Evolutionary conservation across 352 stramenopile species (phyloP), one percentile per base, ranked within the genome.

Genomic region (Pythium rishiriense): DNA sequence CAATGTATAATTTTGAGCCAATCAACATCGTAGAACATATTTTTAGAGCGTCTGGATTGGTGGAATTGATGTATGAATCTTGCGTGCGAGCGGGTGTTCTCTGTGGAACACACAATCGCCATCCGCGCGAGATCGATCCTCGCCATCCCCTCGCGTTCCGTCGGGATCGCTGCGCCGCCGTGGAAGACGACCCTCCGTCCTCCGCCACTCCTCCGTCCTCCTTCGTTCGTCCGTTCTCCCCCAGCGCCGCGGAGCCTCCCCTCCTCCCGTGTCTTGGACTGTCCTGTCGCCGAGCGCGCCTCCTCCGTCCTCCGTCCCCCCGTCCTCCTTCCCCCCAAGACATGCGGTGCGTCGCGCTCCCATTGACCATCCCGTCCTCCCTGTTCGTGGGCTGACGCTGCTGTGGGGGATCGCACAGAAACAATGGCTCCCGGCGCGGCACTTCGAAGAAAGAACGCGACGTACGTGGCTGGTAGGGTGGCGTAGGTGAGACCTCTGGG

Each of bases 381-480:
- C n/a, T n/a, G n/a, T n/a, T n/a, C n/a, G n/a, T n/a, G 8, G 42
- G 11, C 21, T 57, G 29, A 28, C 49, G 24, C 8, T 21, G 6
- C 15, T 51, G 19, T 22, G 29, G 9, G 22, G 39, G 21, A 9
- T 35, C 10, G 2, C 15, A 29, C 21, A 69, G 62, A 64, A 69
- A 64, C 47, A 69, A 69, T 69, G 62, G 62, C 48, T 69, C 53
- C 52, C 62, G 62, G 51, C 61, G 61, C 43, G 49, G 48, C 24
- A 56, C 35, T 42, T 64, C 62, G 54, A 69, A 64, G 31, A 69
- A 64, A 61, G 55, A 69, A 64, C 54, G 54, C 54, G 62, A 69
- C 63, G 63, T 69, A 64, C 56, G 63, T 61, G 4, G 21, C 15
- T 21, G 37, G 14, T n/a, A 17, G 14, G 1, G 14, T 5, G 19